A percentile compares a stretch with the other conserved stretches of the same genome.
Conservation (phyloP, 208 protist species). For the Leishmania tropica region DNA sequence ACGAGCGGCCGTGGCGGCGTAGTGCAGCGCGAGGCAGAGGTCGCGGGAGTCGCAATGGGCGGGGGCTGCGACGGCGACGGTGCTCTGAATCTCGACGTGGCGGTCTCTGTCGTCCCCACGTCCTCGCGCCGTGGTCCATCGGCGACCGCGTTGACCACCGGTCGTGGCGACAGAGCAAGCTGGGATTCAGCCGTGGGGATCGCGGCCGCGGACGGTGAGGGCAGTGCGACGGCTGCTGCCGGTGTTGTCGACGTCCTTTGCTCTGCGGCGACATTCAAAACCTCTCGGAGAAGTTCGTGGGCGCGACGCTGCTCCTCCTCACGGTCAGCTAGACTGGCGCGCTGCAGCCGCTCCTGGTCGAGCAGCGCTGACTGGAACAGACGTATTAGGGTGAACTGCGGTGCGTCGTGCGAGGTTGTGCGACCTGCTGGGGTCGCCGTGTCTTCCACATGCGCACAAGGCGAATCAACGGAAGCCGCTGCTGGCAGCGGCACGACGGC, state of each 20-base stretch:
- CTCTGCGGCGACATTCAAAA: background rate
- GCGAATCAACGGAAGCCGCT: background rate
- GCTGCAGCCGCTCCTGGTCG: conserved; percentile 19
- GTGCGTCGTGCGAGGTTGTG: background rate
- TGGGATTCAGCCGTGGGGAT: background rate
- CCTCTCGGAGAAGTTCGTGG: background rate
- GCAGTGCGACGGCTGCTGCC: background rate
- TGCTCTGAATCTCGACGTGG: background rate
- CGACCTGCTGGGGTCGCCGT: background rate
- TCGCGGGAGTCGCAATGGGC: background rate
- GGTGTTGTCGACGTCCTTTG: background rate
- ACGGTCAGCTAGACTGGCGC: conserved; percentile 8
- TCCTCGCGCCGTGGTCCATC: background rate
- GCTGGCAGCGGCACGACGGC: background rate
- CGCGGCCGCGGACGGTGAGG: background rate
- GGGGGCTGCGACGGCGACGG: background rate
- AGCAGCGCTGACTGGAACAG: conserved; percentile 6
- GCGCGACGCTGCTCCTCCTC: conserved; percentile 32
- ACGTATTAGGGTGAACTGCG: background rate
- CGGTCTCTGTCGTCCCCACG: background rate
- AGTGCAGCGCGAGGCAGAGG: background rate
- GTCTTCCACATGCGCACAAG: background rate
- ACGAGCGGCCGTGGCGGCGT: conserved; percentile 11
- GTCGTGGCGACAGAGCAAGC: background rate
- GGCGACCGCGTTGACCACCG: background rate